Conservation (phyloP, 257 asterid species). For the Petunia axillaris region DNA sequence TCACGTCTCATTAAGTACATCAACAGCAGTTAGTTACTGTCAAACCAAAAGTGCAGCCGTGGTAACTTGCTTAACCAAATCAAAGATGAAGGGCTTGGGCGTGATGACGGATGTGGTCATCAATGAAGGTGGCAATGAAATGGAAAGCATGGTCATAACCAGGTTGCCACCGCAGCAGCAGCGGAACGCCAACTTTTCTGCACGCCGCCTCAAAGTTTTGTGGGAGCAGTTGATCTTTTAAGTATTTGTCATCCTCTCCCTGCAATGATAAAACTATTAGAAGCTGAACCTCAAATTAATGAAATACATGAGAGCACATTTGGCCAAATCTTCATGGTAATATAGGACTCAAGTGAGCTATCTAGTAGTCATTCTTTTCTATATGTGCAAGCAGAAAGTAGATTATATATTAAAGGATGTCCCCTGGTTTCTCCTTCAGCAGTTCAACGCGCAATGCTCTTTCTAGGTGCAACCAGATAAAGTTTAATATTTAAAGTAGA, state of each 20-base stretch:
- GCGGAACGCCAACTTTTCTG: constrained; percentile 58
- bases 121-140: constrained; percentile 80
- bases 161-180: constrained; percentile 71
- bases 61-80: constrained; percentile 7
- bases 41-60: background rate
- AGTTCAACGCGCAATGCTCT: background rate
- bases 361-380: background rate
- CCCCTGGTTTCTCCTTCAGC: background rate
- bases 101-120: constrained; percentile 88
- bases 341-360: background rate
- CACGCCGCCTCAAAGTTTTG: constrained; percentile 85
- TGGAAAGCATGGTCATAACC: constrained; percentile 95
- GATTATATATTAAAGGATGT: background rate
- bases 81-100: constrained; percentile 80
- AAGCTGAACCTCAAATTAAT: background rate
- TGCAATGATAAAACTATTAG: constrained; percentile 32
- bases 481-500: background rate
- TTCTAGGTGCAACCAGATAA: background rate
- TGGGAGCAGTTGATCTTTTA: constrained; percentile 70
- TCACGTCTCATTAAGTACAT: background rate
- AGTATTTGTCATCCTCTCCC: constrained; percentile 87
- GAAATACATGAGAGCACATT: background rate
- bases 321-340: background rate
- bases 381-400: background rate
- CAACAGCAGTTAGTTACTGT: background rate